Conservation (phyloP, 179 eudicot genomes). For the Actinidia arguta region DNA sequence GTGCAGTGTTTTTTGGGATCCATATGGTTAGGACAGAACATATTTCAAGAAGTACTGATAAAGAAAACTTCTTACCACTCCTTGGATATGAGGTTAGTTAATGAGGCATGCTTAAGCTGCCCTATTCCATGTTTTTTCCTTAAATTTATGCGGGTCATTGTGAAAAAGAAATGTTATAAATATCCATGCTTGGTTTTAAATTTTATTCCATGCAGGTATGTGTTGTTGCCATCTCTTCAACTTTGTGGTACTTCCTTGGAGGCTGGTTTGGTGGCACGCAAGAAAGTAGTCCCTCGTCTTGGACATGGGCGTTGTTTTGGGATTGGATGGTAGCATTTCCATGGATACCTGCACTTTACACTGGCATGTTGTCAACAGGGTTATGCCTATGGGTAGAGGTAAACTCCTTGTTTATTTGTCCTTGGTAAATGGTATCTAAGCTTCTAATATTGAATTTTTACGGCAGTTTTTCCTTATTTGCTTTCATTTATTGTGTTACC, state of each 20-base stretch:
- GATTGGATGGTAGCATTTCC: constrained; percentile 55
- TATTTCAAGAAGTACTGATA: constrained; percentile 41
- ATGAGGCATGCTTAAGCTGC: not conserved
- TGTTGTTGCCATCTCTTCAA: constrained; percentile 24
- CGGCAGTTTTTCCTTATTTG: not conserved
- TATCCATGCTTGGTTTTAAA: constrained; percentile 5
- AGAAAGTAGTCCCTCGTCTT: constrained; percentile 27
- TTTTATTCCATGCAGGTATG: constrained; percentile 26
- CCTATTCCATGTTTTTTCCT: not conserved
- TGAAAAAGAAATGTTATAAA: not conserved
- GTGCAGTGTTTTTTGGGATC: constrained; percentile 52
- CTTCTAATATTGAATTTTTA: not conserved
- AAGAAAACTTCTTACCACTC: constrained; percentile 42
- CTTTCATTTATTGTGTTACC: not conserved
- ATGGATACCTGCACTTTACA: constrained; percentile 77
- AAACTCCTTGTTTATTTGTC: constrained; percentile 14
- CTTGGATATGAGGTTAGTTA: constrained; percentile 54
- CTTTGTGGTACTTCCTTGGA: constrained; percentile 25
- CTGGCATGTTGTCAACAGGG: constrained; percentile 70
- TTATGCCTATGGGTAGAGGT: constrained; percentile 85
- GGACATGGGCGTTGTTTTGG: constrained; percentile 46
- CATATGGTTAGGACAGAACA: constrained; percentile 58
- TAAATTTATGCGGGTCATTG: not conserved
- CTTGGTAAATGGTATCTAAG: not conserved
- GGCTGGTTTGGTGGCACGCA: constrained; percentile 12